Base-by-base conservation (phyloP, 768 basidiomycete species). In the Tulasnella sp. region DNA sequence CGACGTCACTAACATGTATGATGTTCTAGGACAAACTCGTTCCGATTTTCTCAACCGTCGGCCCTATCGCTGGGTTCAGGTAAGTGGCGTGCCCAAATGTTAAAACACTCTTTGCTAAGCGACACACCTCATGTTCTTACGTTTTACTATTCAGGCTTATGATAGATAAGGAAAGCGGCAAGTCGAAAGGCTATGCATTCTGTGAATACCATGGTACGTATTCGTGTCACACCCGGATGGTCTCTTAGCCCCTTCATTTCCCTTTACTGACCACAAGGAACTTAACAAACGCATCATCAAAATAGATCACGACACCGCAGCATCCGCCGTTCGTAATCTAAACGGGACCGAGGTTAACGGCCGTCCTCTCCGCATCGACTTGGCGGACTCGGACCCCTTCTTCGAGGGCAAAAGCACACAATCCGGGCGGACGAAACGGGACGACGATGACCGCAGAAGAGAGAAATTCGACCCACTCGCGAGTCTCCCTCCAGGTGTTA, bases 281-380 rank as follows among this genome's bases (percentile, higher is more conserved):
- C 36, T 34, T 14, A 19, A 1, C 25, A 31, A 74, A 7, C 3
- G n/a, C 76, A 78, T 52, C 78, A 78, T 75, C 78, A 78, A 72
- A 79, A 80, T 78, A 84, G 97, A 99, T 83, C 93, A 97, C 82
- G 96, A 97, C 83, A 99, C 97, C 31, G 97, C 97, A 8, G 84
- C 89, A 34, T 97, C 95, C 71, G 97, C 97, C 69, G 94, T 99
- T 19, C 91, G 97, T 80, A 99, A 99, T 81, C 88, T 99, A 70
- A 95, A 97, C 83, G 94, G 93, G 78, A 89, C 89, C 71, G 94
- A 95, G 79, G 93, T 98, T 39, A 94, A 93, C 75, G 97, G 97
- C 3, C 90, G 97, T 11, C 92, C 93, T 1, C 86, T 99, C 64
- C 91, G 96, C 70, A 96, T 99, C 80, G 97, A 99, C 82, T 87